Base-by-base conservation (phyloP, 202 grass and related monocot genomes). In the Zoysia matrella region DNA sequence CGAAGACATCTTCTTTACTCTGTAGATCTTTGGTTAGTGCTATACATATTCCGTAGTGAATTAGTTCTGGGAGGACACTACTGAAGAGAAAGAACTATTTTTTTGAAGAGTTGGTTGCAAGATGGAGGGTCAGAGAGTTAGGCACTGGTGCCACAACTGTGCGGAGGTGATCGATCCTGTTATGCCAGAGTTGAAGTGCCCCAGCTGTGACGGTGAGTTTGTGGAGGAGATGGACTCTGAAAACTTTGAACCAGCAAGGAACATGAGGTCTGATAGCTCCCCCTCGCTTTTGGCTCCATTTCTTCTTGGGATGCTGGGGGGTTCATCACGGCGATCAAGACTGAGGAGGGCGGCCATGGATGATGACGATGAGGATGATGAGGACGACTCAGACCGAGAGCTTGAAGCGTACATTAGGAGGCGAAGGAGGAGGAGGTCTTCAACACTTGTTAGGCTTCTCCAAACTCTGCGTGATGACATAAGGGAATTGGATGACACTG, bases 61-160 rank as follows among this genome's bases (percentile, higher is more conserved):
- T 71, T 12, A 52, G 39, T 61, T 65, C 18, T 22, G 60, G 4
- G 14, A 30, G 48, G 73, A 49, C 67, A 62, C 11, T 61, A 10
- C 41, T 39, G 13, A 74, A 36, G 52, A 22, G 4, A 36, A n/a
- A 56, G 42, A 71, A 30, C 3, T 18, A 11, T 73, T 43, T 52
- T 7, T 46, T 40, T 7, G 47, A 41, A 60, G 60, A 78, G 50
- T 62, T 22, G 53, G 56, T 68, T 47, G 48, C 73, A 70, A 82
- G 67, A 92, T 92, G 87, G 90, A 84, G 82, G 72, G 11, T 22
- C 76, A 77, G 48, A 67, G 54, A 65, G 72, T 39, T 46, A 86
- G 84, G n/a, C 89, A 89, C 16, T 92, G 90, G 90, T 92, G 90
- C 80, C 67, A 92, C 73, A 66, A 2, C 7, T 92, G 87, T 11